Base-by-base conservation (phyloP, 768 basidiomycete species). In the Collybia nuda region DNA sequence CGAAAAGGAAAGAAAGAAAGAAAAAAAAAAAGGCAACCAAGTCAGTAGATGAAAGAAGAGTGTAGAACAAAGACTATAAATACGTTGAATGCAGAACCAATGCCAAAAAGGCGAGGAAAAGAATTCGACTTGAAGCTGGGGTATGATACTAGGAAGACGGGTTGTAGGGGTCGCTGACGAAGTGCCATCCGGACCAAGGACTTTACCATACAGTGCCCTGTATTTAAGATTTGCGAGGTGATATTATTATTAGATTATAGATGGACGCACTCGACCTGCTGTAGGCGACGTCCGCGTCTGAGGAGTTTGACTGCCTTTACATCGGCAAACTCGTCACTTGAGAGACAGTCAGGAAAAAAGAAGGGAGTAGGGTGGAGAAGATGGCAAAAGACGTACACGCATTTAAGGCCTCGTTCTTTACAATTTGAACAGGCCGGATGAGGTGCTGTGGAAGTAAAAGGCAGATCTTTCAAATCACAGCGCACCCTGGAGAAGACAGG, bases 321-420 rank as follows among this genome's bases (percentile, higher is more conserved):
- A 58, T 93, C 87, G 18, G 90, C 90, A 60, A 91, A 94, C 63
- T 94, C 93, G 64, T 96, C 93, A 19, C 93, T n/a, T 96, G 66
- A 14, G 14, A 57, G 23, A 26, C 32, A 41, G 35, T n/a, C 36
- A 50, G 53, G 36, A 44, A 18, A 43, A 44, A 49, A 47, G 38
- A 36, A 22, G 42, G 23, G 29, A n/a, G 38, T 53, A 36, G 18
- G 49, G 32, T n/a, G 38, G 40, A 22, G 5, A 6, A 21, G 35
- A 18, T 40, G 36, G 50, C 36, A 37, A n/a, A 37, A 12, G 15
- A 81, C 92, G 59, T 75, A 93, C 92, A 96, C 87, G 88, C 94
- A 96, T 79, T 91, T 90, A 32, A 93, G 79, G 19, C 84, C 85
- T 39, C 94, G 86, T 66, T 95, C 91, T 59, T 76, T 84, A 69